These are phyloP conservation scores for Leavenworthia alabamica DNA, from an alignment of 345 rosid species.

Conservation along the genomic window DNA sequence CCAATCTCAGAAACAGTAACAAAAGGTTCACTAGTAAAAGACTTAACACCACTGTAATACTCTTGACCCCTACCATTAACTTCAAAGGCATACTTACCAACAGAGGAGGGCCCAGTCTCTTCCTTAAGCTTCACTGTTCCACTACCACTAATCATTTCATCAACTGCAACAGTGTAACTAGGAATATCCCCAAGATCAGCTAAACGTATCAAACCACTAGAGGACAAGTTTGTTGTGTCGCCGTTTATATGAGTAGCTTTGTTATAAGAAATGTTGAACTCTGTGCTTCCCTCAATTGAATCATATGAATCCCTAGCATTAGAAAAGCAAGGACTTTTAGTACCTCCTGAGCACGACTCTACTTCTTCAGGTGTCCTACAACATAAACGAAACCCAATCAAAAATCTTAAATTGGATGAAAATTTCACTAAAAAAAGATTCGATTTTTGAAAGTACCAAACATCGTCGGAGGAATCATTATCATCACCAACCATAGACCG, in stretches of 20 bases:
- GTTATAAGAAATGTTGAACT: conserved; percentile 66
- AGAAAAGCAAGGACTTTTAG: conserved; percentile 41
- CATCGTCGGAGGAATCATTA: conserved; percentile 63
- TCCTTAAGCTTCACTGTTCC: conserved; percentile 15
- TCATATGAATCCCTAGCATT: conserved; percentile 60
- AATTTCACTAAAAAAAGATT: neutral
- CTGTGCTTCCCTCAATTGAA: conserved; percentile 48
- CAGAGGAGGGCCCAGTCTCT: conserved; percentile 19
- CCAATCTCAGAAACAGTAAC: conserved; percentile 70
- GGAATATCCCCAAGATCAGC: conserved; percentile 42
- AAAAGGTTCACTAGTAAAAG: conserved; percentile 45
- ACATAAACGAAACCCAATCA: neutral
- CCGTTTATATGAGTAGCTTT: conserved; percentile 41
- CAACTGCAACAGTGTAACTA: conserved; percentile 51
- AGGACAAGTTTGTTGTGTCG: conserved; percentile 19
- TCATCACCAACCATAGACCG: conserved; percentile 32
- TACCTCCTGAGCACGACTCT: conserved; percentile 53
- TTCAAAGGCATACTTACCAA: conserved; percentile 24
- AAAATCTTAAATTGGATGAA: neutral
- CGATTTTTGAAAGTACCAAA: conserved; percentile 42
- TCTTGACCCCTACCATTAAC: conserved; percentile 31
- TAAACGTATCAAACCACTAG: conserved; percentile 44
- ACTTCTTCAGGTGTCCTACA: conserved; percentile 71
- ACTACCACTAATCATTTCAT: conserved; percentile 27
- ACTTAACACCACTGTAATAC: conserved; percentile 33